A percentile compares a stretch with the other conserved stretches of the same genome.
These are phyloP conservation scores for Apiotrichum akiyoshidainum DNA, from an alignment of 1,284 basidiomycete genomes.

Conservation along the genomic window DNA sequence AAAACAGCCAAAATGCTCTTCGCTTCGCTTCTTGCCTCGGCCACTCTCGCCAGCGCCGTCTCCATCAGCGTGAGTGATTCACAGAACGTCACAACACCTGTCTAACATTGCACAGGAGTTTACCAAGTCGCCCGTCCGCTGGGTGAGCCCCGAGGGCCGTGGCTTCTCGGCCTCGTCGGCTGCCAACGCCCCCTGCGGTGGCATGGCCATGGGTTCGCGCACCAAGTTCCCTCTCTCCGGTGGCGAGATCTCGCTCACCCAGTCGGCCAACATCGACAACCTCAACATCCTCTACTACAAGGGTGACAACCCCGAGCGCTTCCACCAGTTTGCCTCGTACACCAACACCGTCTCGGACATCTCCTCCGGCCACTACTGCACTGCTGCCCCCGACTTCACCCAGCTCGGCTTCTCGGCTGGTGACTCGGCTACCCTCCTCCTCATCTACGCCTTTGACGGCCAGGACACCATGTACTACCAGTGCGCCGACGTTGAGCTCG, in stretches of 20 bases:
- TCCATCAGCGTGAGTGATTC: conserved; percentile 19
- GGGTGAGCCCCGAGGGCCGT: conserved; percentile 22
- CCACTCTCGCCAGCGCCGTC: conserved; percentile 15
- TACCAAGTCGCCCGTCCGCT: conserved; percentile 20
- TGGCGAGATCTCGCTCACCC: conserved; percentile 27
- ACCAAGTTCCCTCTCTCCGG: conserved; percentile 24
- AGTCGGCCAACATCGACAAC: conserved; percentile 16
- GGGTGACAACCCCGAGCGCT: conserved; percentile 24
- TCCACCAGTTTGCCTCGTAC: conserved; percentile 31
- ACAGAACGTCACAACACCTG: too few relatives aligned
- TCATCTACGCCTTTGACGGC: conserved; percentile 29
- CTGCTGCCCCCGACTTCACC: conserved; percentile 32
- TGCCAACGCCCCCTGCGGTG: conserved; percentile 27
- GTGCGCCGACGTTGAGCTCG: conserved; percentile 30
- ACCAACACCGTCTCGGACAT: conserved; percentile 26
- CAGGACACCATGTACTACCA: conserved; percentile 17
- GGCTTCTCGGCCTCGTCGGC: conserved; percentile 26
- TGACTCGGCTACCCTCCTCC: conserved; percentile 30
- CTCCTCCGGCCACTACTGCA: conserved; percentile 30
- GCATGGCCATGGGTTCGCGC: conserved; percentile 12
- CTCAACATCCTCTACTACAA: conserved; percentile 30
- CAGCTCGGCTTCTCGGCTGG: conserved; percentile 28
- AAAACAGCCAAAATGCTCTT: conserved; percentile 11
- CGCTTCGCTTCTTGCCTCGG: conserved; percentile 7
- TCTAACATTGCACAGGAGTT: conserved; percentile 12